phyloP scores from a whole-genome alignment of 2,329 filamentous ascomycete genomes.

The Seiridium cupressi region DNA sequence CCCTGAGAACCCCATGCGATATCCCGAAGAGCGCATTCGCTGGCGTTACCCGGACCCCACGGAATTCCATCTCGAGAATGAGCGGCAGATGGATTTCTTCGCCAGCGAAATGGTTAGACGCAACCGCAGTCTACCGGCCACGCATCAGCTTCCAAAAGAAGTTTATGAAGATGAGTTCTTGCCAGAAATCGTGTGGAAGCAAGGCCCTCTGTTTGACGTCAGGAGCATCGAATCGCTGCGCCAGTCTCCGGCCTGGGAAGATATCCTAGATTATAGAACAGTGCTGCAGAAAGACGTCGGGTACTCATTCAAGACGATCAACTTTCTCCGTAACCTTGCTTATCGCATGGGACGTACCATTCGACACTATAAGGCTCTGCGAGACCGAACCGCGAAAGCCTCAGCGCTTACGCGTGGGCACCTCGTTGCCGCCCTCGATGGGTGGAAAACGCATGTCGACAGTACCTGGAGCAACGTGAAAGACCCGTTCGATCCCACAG shows the following conservation, averaged over 20 bases:
- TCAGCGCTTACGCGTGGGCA: not conserved
- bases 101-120: slow-evolving; percentile 1
- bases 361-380: slow-evolving; percentile 19
- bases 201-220: not conserved
- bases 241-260: slow-evolving; percentile 19
- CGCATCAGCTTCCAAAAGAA: not conserved
- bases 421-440: not conserved
- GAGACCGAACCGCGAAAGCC: slow-evolving; percentile 13
- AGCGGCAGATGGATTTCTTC: not conserved
- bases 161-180: not conserved
- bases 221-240: slow-evolving; percentile 9
- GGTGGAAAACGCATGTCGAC: not conserved
- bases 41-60: slow-evolving; percentile 22
- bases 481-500: not conserved
- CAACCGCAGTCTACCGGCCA: not conserved
- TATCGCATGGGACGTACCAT: slow-evolving; percentile 38
- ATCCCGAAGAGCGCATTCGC: slow-evolving; percentile 26
- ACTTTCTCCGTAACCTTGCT: slow-evolving; percentile 32
- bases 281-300: slow-evolving; percentile 14
- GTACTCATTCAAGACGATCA: slow-evolving; percentile 21
- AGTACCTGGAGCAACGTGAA: not conserved
- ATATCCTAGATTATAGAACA: slow-evolving; percentile 21
- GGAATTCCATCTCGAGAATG: not conserved
- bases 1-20: slow-evolving; percentile 19
- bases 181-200: not conserved